These are phyloP conservation scores for Cordyceps cicadae DNA, from an alignment of 2,329 filamentous ascomycete genomes.

Conservation along the genomic window DNA sequence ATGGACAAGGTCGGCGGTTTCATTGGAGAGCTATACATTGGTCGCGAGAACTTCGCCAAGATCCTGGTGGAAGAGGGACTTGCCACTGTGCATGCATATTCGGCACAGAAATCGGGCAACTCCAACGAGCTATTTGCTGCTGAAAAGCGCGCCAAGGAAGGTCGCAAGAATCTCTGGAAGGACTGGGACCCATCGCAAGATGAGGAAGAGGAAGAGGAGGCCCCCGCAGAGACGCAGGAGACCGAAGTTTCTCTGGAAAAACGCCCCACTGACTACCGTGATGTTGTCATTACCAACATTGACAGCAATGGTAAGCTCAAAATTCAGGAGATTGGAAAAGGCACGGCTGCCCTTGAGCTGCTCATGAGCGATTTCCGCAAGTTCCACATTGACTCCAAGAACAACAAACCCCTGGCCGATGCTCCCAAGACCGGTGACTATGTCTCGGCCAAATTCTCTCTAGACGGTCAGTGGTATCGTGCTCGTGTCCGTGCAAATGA, in stretches of 20 bases:
- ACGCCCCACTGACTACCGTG: constrained; percentile 76
- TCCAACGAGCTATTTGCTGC: constrained; percentile 79
- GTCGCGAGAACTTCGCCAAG: constrained; percentile 93
- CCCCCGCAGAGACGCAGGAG: constrained; percentile 42
- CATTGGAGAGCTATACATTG: constrained; percentile 88
- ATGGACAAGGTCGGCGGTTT: constrained; percentile 96
- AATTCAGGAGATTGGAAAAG: constrained; percentile 81
- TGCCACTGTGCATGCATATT: constrained; percentile 87
- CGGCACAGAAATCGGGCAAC: constrained; percentile 90
- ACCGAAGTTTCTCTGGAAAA: constrained; percentile 50
- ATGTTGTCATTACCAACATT: constrained; percentile 86
- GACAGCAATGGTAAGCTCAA: constrained; percentile 77
- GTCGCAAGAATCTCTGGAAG: constrained; percentile 80
- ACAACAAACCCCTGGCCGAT: constrained; percentile 62
- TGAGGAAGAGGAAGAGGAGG: constrained; percentile 44
- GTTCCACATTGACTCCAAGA: constrained; percentile 80
- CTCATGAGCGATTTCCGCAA: constrained; percentile 86
- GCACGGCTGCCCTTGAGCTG: constrained; percentile 74
- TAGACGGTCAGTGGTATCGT: constrained; percentile 90
- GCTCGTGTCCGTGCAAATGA: constrained; percentile 88
- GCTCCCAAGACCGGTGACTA: constrained; percentile 86
- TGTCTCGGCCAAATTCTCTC: constrained; percentile 83
- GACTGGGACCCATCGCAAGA: constrained; percentile 91
- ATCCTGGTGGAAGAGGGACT: constrained; percentile 87
- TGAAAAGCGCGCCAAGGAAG: constrained; percentile 83